Evolutionary conservation across 106 monocot species (phyloP).

Genomic region (Vanilla planifolia): DNA sequence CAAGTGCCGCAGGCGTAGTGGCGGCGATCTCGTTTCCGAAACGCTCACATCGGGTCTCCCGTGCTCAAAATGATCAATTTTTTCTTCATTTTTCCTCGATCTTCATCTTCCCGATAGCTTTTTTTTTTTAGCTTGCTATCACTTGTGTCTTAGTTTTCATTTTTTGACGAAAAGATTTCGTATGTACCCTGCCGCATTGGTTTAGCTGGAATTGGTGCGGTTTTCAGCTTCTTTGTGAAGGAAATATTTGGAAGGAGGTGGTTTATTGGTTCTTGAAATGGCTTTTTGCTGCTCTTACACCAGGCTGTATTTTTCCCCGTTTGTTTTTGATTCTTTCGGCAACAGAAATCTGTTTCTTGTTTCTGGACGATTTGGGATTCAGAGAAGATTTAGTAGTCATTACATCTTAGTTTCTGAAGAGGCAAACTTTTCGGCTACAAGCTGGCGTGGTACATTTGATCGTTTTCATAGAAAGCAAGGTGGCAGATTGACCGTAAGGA

Average conservation of each 20-base stretch:
- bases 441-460: neutral
- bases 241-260: neutral
- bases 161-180: neutral
- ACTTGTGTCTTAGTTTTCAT: neutral
- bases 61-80: too few species aligned
- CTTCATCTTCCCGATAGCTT: too few species aligned
- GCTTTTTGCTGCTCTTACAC: conserved; percentile 15
- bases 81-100: too few species aligned
- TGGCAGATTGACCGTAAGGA: conserved; percentile 2
- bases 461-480: neutral
- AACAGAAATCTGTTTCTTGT: neutral
- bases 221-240: too few species aligned
- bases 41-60: too few species aligned
- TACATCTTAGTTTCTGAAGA: conserved; percentile 10
- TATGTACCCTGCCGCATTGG: neutral
- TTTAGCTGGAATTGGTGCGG: neutral
- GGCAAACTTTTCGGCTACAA: neutral
- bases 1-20: too few species aligned
- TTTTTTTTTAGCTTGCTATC: neutral
- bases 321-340: neutral
- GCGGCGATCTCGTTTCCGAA: too few species aligned
- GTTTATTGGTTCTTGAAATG: conserved; percentile 6
- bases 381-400: neutral
- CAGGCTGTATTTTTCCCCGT: conserved; percentile 4
- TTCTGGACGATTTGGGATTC: neutral